Percentiles rank a stretch among this genome's conserved stretches.
Conservation (phyloP, 1,284 basidiomycete genomes). For the Malassezia psittaci region DNA sequence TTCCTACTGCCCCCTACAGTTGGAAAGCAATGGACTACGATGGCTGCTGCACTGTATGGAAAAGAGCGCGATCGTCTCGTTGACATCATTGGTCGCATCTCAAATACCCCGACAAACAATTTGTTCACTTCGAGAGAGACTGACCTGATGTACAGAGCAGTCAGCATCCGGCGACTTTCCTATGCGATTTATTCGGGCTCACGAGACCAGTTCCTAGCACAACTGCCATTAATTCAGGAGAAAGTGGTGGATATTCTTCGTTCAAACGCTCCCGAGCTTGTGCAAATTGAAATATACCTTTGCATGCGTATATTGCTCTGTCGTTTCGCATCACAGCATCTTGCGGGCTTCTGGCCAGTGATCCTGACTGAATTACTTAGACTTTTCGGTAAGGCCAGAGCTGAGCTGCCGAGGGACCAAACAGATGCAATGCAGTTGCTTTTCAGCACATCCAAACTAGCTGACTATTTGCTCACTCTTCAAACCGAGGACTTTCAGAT, state of each 20-base stretch:
- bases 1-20: slow-evolving; percentile 62
- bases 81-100: slow-evolving; percentile 58
- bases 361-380: slow-evolving; percentile 75
- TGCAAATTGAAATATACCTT: slow-evolving; percentile 81
- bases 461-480: slow-evolving; percentile 78
- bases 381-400: slow-evolving; percentile 54
- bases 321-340: slow-evolving; percentile 78
- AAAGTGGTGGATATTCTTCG: slow-evolving; percentile 87
- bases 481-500: slow-evolving; percentile 98
- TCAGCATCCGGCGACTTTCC: slow-evolving; percentile 77
- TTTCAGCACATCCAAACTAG: slow-evolving; percentile 79
- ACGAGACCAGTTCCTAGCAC: slow-evolving; percentile 77
- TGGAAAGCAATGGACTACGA: slow-evolving; percentile 62
- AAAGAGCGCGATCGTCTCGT: slow-evolving; percentile 74
- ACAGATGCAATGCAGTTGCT: slow-evolving; percentile 73
- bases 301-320: slow-evolving; percentile 84
- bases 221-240: slow-evolving; percentile 86
- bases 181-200: slow-evolving; percentile 74
- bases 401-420: slow-evolving; percentile 55
- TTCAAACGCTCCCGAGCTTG: slow-evolving; percentile 63
- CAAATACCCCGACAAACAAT: slow-evolving; percentile 64
- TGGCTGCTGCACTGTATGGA: slow-evolving; percentile 71
- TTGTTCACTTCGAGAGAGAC: slow-evolving; percentile 94
- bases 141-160: slow-evolving; percentile 76
- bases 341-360: slow-evolving; percentile 94